A percentile compares a stretch with the other conserved stretches of the same genome.
Conservation (phyloP, 176 grass and related monocot genomes). For the Dactylis glomerata region DNA sequence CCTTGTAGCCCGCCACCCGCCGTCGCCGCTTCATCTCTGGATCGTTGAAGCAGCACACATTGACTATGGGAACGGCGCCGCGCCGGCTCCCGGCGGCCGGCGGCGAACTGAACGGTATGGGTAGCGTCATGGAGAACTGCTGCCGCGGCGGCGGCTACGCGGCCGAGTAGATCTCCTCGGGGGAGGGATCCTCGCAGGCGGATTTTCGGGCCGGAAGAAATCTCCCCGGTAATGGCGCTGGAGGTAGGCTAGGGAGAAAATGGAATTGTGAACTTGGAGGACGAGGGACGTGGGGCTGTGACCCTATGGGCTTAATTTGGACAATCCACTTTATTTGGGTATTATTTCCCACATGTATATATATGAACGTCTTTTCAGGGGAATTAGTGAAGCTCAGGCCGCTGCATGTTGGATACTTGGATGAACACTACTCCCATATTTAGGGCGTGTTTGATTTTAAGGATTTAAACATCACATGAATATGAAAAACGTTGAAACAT, state of each 20-base stretch:
- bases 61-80: neutral
- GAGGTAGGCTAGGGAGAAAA: constrained; percentile 21
- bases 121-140: constrained; percentile 7
- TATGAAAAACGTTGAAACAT: too few species aligned
- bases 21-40: constrained; percentile 80
- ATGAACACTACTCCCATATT: too few species aligned
- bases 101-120: neutral
- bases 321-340: neutral
- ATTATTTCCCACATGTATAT: neutral
- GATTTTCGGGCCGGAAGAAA: constrained; percentile 5
- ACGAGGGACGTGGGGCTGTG: neutral
- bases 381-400: too few species aligned
- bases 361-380: too few species aligned
- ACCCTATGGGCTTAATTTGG: constrained; percentile 16
- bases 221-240: neutral
- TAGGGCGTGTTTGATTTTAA: too few species aligned
- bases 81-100: constrained; percentile 2
- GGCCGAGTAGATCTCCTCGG: neutral
- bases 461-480: too few species aligned
- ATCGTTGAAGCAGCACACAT: constrained; percentile 60
- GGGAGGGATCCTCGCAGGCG: neutral
- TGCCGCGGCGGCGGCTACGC: neutral
- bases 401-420: too few species aligned
- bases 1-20: constrained; percentile 71
- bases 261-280: neutral